Conservation (phyloP, 352 stramenopile species). For the Globisporangium nagaii region DNA sequence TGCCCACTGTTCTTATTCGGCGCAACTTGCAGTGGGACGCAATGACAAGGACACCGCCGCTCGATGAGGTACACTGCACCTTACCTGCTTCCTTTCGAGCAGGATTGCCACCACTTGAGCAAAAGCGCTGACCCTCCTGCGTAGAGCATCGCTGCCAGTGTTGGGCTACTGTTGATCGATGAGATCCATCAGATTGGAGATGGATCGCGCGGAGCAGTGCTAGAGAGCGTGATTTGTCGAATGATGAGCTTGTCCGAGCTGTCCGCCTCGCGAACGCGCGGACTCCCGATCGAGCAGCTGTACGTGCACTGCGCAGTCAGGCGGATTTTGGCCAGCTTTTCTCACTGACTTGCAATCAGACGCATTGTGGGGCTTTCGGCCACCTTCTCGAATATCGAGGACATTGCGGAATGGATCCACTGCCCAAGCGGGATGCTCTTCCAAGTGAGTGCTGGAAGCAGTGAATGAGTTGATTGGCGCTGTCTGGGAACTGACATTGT, state of each 20-base stretch:
- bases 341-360: conserved; percentile 7
- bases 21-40: conserved; percentile 31
- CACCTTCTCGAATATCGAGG: conserved; percentile 28
- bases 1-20: neutral
- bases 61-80: conserved; percentile 8
- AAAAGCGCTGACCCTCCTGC: neutral
- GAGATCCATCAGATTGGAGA: conserved; percentile 45
- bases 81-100: neutral
- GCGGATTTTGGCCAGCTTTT: neutral
- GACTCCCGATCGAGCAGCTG: conserved; percentile 17
- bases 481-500: neutral
- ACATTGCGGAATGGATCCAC: conserved; percentile 25
- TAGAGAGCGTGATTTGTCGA: conserved; percentile 30
- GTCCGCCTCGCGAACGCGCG: conserved; percentile 4
- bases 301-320: conserved; percentile 5
- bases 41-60: conserved; percentile 13
- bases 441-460: conserved; percentile 7
- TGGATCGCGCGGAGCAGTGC: conserved; percentile 13
- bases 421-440: conserved; percentile 21
- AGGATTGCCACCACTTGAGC: too few relatives aligned
- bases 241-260: conserved; percentile 28
- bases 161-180: conserved; percentile 28
- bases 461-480: too few relatives aligned
- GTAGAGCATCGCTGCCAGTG: conserved; percentile 6
- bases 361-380: conserved; percentile 32